These are phyloP conservation scores for Bipolaris zeicola DNA, from an alignment of 2,329 filamentous ascomycete genomes.

Conservation along the genomic window DNA sequence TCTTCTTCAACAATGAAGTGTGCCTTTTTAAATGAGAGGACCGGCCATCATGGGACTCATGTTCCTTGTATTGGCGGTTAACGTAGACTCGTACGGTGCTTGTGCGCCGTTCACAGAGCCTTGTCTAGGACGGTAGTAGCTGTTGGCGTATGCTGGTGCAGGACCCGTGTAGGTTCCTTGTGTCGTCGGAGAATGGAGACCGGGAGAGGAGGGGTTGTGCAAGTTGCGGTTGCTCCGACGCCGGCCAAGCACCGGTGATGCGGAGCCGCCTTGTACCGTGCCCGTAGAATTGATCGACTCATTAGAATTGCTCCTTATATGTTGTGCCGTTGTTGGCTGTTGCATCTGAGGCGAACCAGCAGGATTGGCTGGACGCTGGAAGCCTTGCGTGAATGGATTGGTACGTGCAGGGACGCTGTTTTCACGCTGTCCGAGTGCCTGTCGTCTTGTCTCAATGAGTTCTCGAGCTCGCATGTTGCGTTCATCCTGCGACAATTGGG, in stretches of 20 bases:
- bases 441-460: slow-evolving; percentile 44
- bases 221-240: slow-evolving; percentile 47
- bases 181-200: slow-evolving; percentile 26
- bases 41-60: slow-evolving; percentile 42
- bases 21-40: slow-evolving; percentile 34
- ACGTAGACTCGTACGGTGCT: slow-evolving; percentile 34
- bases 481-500: slow-evolving; percentile 43
- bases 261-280: slow-evolving; percentile 31
- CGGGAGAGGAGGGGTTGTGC: slow-evolving; percentile 29
- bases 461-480: slow-evolving; percentile 43
- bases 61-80: slow-evolving; percentile 32
- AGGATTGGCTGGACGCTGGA: slow-evolving; percentile 36
- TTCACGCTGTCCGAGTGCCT: slow-evolving; percentile 36
- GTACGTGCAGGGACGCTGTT: slow-evolving; percentile 37
- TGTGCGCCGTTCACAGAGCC: slow-evolving; percentile 24
- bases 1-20: neutral
- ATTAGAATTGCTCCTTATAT: slow-evolving; percentile 42
- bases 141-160: slow-evolving; percentile 34
- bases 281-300: slow-evolving; percentile 42
- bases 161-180: slow-evolving; percentile 33
- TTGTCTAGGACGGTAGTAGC: slow-evolving; percentile 39
- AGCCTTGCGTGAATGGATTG: slow-evolving; percentile 45
- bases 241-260: slow-evolving; percentile 39
- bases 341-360: slow-evolving; percentile 22
- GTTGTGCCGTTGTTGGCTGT: slow-evolving; percentile 23